Percentiles rank a stretch among this genome's conserved stretches.
phyloP scores from a whole-genome alignment of 2,329 filamentous ascomycete genomes.

The Fonsecaea erecta region DNA sequence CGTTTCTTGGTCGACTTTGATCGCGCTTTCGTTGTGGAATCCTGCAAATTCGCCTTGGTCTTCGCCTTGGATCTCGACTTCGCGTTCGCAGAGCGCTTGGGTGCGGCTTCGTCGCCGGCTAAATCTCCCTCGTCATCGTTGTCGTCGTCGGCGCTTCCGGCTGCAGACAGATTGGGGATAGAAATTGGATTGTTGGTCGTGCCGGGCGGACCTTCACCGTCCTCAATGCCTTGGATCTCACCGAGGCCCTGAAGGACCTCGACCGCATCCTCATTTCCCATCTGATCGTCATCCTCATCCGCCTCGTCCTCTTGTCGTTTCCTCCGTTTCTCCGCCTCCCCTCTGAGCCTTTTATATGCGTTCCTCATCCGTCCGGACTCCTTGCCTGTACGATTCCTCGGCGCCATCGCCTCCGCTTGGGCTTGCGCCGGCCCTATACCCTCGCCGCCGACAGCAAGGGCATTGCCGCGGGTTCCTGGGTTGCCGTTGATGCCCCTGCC shows the following conservation, averaged over 20 bases:
- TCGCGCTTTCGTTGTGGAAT: not conserved
- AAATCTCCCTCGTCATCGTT: conserved; percentile 43
- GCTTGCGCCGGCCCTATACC: conserved; percentile 5
- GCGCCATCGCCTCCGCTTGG: conserved; percentile 46
- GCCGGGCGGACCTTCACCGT: conserved; percentile 18
- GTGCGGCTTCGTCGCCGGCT: conserved; percentile 13
- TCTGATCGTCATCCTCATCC: conserved; percentile 46
- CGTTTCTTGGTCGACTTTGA: not conserved
- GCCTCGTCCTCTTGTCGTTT: conserved; percentile 40
- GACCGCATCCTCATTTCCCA: not conserved
- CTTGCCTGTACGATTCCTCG: conserved; percentile 64
- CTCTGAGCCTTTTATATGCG: conserved; percentile 70
- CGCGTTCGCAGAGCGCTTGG: not conserved
- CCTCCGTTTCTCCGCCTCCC: conserved; percentile 51
- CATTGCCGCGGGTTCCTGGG: not conserved
- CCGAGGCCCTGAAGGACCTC: conserved; percentile 28
- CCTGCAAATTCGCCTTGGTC: not conserved
- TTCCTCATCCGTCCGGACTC: conserved; percentile 77
- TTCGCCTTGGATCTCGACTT: conserved; percentile 11
- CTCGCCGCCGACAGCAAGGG: conserved; percentile 27
- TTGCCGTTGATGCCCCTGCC: conserved; percentile 56
- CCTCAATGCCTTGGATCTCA: conserved; percentile 27
- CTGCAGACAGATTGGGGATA: not conserved
- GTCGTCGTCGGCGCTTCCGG: not conserved
- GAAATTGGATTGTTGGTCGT: not conserved